Percentiles rank a stretch among this genome's conserved stretches.
Evolutionary conservation across 495 filamentous ascomycete species (phyloP).

Genomic region (Filosporella fistucella): DNA sequence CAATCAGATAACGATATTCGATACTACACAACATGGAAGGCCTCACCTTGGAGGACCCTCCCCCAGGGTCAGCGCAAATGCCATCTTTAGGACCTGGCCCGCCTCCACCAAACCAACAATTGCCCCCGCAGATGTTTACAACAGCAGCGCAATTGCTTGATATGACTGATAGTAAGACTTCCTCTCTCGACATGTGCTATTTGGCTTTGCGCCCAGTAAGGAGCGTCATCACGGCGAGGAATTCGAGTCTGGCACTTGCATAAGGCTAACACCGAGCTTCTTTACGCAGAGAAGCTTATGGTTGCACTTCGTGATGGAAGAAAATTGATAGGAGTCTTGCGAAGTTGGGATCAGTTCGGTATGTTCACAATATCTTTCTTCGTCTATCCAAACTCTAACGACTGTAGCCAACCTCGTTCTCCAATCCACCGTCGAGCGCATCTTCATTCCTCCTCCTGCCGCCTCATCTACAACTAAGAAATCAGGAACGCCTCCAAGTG

Average conservation of each 20-base stretch:
- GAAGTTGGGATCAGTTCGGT: constrained; percentile 99
- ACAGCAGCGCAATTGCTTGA: constrained; percentile 93
- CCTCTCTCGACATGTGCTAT: background rate
- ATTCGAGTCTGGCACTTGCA: too few relatives aligned
- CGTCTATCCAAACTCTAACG: background rate
- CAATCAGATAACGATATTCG: constrained; percentile 5
- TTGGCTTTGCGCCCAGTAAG: too few relatives aligned
- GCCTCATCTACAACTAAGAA: constrained; percentile 24
- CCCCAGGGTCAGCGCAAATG: constrained; percentile 22
- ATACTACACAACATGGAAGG: constrained; percentile 39
- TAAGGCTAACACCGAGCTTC: constrained; percentile 10
- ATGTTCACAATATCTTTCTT: constrained; percentile 32
- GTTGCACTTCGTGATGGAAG: constrained; percentile 86
- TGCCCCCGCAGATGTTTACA: constrained; percentile 93
- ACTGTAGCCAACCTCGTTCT: constrained; percentile 83
- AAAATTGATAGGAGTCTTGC: constrained; percentile 85
- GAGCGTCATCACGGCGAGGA: too few relatives aligned
- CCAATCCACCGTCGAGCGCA: constrained; percentile 82
- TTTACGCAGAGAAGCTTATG: constrained; percentile 79
- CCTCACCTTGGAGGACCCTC: constrained; percentile 37
- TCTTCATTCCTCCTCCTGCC: constrained; percentile 45
- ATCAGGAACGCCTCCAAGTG: constrained; percentile 27
- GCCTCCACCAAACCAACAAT: constrained; percentile 38
- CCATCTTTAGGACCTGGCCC: constrained; percentile 11
- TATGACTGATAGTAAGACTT: constrained; percentile 84